These are phyloP conservation scores for Calonectria leucothoes DNA, from an alignment of 2,329 filamentous ascomycete species.

Conservation along the genomic window DNA sequence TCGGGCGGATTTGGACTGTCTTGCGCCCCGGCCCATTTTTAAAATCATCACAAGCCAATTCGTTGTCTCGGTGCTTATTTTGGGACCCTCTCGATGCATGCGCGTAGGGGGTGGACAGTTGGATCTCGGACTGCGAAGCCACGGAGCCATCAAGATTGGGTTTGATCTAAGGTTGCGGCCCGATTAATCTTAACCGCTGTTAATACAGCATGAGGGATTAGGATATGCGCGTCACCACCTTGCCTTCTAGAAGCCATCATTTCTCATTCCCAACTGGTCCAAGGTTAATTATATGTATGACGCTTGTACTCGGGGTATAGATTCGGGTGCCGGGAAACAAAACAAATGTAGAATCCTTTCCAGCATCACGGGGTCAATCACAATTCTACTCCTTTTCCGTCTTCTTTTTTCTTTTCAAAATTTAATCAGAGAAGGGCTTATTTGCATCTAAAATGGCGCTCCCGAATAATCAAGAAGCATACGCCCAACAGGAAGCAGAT, in stretches of 20 bases:
- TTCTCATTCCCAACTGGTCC: not conserved
- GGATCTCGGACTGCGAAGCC: not conserved
- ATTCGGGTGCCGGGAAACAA: not conserved
- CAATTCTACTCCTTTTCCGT: no score
- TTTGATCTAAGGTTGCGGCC: no score
- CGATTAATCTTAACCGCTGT: not conserved
- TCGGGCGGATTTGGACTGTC: not conserved
- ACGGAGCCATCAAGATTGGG: no score
- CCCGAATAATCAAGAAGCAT: conserved; percentile 52
- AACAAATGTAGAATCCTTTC: not conserved
- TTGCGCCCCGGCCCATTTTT: not conserved
- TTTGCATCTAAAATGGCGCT: conserved; percentile 24
- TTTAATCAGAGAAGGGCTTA: not conserved
- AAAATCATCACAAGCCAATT: not conserved
- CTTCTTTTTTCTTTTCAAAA: no score
- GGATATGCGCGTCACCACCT: conserved; percentile 1
- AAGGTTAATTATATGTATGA: not conserved
- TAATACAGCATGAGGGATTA: not conserved
- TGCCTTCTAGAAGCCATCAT: not conserved
- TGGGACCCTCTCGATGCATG: not conserved
- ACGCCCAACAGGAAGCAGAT: conserved; percentile 53
- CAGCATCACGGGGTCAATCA: not conserved
- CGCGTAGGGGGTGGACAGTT: no score
- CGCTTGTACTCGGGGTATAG: not conserved
- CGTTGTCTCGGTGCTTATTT: not conserved